Percentiles rank a stretch among this genome's conserved stretches.
phyloP scores from a whole-genome alignment of 2,329 filamentous ascomycete species.

The Pseudocercospora fuligena region DNA sequence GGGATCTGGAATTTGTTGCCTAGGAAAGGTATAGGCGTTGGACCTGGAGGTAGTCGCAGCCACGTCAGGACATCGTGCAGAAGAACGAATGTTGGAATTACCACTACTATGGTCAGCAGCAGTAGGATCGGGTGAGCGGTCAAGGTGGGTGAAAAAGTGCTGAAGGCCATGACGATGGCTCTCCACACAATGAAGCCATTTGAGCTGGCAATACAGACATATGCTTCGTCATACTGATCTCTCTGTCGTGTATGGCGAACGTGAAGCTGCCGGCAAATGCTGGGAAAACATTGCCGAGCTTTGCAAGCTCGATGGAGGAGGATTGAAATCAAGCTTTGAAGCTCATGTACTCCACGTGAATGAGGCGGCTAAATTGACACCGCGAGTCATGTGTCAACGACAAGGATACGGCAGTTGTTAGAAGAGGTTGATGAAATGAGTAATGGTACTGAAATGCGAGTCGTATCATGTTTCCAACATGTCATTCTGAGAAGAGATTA shows the following conservation, averaged over 20 bases:
- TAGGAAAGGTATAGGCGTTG: slow-evolving; percentile 52
- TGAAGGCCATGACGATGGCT: slow-evolving; percentile 14
- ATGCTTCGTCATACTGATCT: background rate
- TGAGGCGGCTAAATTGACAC: background rate
- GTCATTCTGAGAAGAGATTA: no score
- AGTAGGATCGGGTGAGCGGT: slow-evolving; percentile 32
- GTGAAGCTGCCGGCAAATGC: background rate
- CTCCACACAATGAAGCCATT: background rate
- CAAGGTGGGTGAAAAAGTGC: background rate
- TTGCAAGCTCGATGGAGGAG: background rate
- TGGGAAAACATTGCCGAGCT: slow-evolving; percentile 14
- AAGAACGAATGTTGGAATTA: slow-evolving; percentile 32
- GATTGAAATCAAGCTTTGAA: background rate
- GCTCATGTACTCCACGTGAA: slow-evolving; percentile 1
- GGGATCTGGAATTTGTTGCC: slow-evolving; percentile 47
- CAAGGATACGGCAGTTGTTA: background rate
- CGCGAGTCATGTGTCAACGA: background rate
- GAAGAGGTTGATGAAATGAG: no score
- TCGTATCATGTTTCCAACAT: background rate
- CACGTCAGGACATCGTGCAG: slow-evolving; percentile 42
- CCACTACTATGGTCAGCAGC: slow-evolving; percentile 28
- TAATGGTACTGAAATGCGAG: background rate
- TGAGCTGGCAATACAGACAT: background rate
- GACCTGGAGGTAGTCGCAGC: slow-evolving; percentile 53
- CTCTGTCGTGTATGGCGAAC: background rate